A percentile compares a stretch with the other conserved stretches of the same genome.
Conservation (phyloP, 129 eudicot genomes). For the Escallonia rubra region DNA sequence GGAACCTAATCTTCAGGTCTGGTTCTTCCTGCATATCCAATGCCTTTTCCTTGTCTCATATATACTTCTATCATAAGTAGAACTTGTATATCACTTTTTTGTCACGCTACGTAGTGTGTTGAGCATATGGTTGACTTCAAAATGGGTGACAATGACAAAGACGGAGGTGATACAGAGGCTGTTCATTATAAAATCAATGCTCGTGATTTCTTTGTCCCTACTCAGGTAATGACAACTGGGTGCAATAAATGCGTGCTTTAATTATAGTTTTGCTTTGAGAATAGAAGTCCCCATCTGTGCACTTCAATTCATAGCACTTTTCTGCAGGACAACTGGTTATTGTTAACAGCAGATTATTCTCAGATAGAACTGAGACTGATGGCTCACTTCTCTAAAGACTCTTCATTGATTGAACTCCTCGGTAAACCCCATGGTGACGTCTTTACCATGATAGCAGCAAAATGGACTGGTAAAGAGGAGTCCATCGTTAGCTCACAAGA, state of each 20-base stretch:
- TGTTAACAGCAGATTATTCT: conserved; percentile 95
- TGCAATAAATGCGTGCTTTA: not conserved
- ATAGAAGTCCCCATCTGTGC: conserved; percentile 4
- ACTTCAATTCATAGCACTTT: conserved; percentile 7
- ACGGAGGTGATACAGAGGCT: conserved; percentile 27
- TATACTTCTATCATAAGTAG: not conserved
- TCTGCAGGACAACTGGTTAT: conserved; percentile 85
- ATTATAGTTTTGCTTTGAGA: not conserved
- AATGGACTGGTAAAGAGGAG: conserved; percentile 76
- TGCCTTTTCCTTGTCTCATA: not conserved
- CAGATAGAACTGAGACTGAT: conserved; percentile 93
- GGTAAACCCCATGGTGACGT: conserved; percentile 71
- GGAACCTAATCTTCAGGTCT: conserved; percentile 97
- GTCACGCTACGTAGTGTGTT: conserved; percentile 55
- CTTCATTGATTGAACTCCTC: conserved; percentile 69
- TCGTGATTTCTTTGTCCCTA: conserved; percentile 79
- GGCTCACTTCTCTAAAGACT: conserved; percentile 96
- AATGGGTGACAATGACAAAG: conserved; percentile 32
- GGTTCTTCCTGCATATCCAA: not conserved
- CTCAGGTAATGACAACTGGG: conserved; percentile 50
- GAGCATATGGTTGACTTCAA: conserved; percentile 89
- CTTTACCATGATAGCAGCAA: conserved; percentile 84
- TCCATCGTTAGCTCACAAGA: conserved; percentile 55
- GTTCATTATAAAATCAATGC: conserved; percentile 59
- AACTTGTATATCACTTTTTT: not conserved